phyloP scores from a whole-genome alignment of 2,329 filamentous ascomycete species.

The Fusarium pseudonygamai region DNA sequence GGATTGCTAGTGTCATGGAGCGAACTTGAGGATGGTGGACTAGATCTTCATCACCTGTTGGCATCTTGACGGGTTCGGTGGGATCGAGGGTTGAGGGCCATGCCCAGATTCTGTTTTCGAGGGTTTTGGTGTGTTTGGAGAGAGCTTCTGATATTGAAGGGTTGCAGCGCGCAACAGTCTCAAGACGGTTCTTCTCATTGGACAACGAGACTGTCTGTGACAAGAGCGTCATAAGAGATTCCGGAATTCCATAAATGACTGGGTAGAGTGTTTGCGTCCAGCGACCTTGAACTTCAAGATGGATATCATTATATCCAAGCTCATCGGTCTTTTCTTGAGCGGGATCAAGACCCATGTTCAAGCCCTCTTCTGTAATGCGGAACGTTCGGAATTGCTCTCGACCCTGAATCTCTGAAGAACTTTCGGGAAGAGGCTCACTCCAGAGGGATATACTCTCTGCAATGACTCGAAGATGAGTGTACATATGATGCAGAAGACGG shows the following conservation, averaged over 20 bases:
- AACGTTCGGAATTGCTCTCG: conserved; percentile 38
- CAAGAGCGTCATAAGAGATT: conserved; percentile 52
- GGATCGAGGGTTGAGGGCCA: conserved; percentile 35
- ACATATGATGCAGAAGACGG: conserved; percentile 58
- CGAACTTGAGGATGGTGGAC: conserved; percentile 33
- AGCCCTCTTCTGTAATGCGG: conserved; percentile 39
- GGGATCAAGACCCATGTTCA: conserved; percentile 44
- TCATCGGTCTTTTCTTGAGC: conserved; percentile 46
- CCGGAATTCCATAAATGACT: conserved; percentile 56
- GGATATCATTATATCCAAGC: conserved; percentile 55
- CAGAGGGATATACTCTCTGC: conserved; percentile 51
- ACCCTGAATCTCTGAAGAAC: background rate
- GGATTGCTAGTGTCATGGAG: conserved; percentile 48
- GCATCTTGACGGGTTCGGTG: conserved; percentile 2
- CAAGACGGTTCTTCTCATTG: conserved; percentile 51
- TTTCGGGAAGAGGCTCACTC: background rate
- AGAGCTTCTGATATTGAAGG: conserved; percentile 39
- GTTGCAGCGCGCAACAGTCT: conserved; percentile 37
- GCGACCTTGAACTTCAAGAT: conserved; percentile 51
- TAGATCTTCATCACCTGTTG: conserved; percentile 20
- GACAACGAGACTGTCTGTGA: conserved; percentile 54
- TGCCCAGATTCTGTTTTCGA: conserved; percentile 47
- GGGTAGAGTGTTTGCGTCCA: conserved; percentile 55
- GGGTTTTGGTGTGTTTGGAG: conserved; percentile 43
- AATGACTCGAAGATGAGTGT: conserved; percentile 56